Base-by-base conservation (phyloP, 1,139 yeast species). In the Kurtzmaniella natalensis region DNA sequence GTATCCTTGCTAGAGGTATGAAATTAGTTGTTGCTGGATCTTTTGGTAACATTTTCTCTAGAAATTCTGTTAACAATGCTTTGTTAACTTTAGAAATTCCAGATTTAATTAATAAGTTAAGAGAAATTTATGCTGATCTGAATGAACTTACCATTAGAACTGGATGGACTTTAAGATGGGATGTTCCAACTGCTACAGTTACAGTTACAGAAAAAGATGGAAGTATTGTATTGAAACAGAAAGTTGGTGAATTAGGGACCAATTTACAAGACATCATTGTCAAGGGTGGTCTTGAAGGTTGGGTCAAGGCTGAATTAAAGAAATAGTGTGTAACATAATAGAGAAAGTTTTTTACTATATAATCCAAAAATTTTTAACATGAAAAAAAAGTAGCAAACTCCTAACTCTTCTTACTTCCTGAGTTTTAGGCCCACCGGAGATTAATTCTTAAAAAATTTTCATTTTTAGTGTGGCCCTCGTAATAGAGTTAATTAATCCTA, bases 221-320 rank as follows among this genome's bases (percentile, higher is more conserved):
- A 23, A 83, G 84, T 24, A 74, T 81, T 28, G 72, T 89, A 15
- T 68, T 89, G 47, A 75, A 76, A 42, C 94, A 86, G 56, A 84
- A 83, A 61, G 97, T 92, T 32, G 97, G 97, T 40, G 97, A 92
- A 59, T 72, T 92, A 44, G 97, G 98, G 45, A 80, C 89, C 39
- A 89, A 89, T 59, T 72, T 92, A 55, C 99, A 92, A 64, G 98
- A 92, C 48, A 92, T 92, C 50, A 92, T 92, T 46, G 89, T 92
- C 47, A 83, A 88, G 59, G 98, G 98, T 32, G 99, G 99, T 35
- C 77, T 92, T 41, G 99, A 92, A 72, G 95, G 95, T 31, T 92
- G 98, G 98, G 97, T 92, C 41, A 83, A 77, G 61, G 73, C 89
- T 30, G 85, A 84, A 59, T 67, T 84, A 41, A 61, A 61, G 48